phyloP scores from a whole-genome alignment of 805 yeast genomes.

The baker's yeast (Saccharomyces cerevisiae) region DNA sequence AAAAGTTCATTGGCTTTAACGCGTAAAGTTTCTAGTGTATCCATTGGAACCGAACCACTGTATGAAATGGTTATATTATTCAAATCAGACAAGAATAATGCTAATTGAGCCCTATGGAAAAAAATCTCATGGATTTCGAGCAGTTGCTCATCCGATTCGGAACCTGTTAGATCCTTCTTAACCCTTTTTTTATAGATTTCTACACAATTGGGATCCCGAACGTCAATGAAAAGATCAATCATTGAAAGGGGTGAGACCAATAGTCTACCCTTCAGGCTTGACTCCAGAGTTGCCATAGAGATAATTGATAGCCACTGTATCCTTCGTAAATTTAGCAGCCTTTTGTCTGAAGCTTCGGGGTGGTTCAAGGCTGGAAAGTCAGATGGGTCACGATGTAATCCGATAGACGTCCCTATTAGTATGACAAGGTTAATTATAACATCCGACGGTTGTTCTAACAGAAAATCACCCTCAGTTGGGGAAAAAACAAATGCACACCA shows the following conservation, averaged over 20 bases:
- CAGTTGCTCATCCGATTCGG: slow-evolving; percentile 1
- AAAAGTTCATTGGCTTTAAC: slow-evolving; percentile 6
- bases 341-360: slow-evolving; percentile 5
- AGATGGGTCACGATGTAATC: slow-evolving; percentile 19
- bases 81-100: slow-evolving; percentile 10
- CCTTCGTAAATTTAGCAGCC: slow-evolving; percentile 13
- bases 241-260: slow-evolving; percentile 1
- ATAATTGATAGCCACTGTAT: slow-evolving; percentile 13
- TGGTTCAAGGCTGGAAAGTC: slow-evolving; percentile 11
- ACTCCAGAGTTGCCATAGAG: slow-evolving; percentile 11
- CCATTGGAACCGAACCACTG: slow-evolving; percentile 7
- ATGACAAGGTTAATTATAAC: slow-evolving; percentile 13
- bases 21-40: slow-evolving; percentile 8
- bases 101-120: slow-evolving; percentile 9
- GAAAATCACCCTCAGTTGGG: slow-evolving; percentile 21
- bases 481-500: slow-evolving; percentile 20
- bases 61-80: slow-evolving; percentile 13
- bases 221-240: slow-evolving; percentile 5
- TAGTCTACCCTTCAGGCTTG: slow-evolving; percentile 15
- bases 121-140: slow-evolving; percentile 8
- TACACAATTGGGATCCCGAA: slow-evolving; percentile 7
- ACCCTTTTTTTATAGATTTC: slow-evolving; percentile 7
- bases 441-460: slow-evolving; percentile 20
- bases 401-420: slow-evolving; percentile 17
- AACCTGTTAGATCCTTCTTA: slow-evolving; percentile 5